Conservation (phyloP, 192 early-diverging fungal genomes). For the Linnemannia elongata region DNA sequence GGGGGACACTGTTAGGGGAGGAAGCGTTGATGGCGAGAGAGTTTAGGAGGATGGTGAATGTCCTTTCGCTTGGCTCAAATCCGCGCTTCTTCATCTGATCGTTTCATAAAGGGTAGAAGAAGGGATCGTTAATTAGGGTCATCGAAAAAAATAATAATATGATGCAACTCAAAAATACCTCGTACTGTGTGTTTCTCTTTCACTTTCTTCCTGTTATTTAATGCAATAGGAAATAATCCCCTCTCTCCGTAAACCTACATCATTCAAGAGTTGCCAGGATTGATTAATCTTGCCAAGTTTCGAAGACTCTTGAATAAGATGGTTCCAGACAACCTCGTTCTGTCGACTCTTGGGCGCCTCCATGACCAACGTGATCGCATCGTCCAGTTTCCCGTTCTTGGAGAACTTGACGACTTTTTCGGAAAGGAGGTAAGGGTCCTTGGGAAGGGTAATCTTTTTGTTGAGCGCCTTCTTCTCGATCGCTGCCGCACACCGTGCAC, state of each 20-base stretch:
- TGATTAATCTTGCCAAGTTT: conserved; percentile 43
- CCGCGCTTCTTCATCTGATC: conserved; percentile 51
- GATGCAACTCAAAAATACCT: no score
- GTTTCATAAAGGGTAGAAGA: not conserved
- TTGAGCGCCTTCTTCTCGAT: conserved; percentile 27
- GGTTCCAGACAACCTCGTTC: conserved; percentile 58
- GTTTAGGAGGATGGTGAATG: conserved; percentile 54
- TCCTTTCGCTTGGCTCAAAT: conserved; percentile 42
- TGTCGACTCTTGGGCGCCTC: conserved; percentile 43
- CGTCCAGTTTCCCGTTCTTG: conserved; percentile 42
- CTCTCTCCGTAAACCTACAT: conserved; percentile 40
- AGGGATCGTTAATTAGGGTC: not conserved
- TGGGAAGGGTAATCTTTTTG: conserved; percentile 51
- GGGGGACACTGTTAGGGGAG: conserved; percentile 40
- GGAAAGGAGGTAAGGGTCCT: conserved; percentile 53
- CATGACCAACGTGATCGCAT: conserved; percentile 47
- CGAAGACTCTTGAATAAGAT: conserved; percentile 53
- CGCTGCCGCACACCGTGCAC: not conserved
- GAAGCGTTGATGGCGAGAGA: conserved; percentile 42
- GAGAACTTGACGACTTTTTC: conserved; percentile 51
- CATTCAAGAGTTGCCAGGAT: conserved; percentile 41
- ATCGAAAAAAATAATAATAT: not conserved
- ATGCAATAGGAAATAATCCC: not conserved
- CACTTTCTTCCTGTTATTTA: no score
- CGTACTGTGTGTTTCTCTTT: no score